phyloP scores from a whole-genome alignment of 176 grass and related monocot species.

The Musa troglodytarum region DNA sequence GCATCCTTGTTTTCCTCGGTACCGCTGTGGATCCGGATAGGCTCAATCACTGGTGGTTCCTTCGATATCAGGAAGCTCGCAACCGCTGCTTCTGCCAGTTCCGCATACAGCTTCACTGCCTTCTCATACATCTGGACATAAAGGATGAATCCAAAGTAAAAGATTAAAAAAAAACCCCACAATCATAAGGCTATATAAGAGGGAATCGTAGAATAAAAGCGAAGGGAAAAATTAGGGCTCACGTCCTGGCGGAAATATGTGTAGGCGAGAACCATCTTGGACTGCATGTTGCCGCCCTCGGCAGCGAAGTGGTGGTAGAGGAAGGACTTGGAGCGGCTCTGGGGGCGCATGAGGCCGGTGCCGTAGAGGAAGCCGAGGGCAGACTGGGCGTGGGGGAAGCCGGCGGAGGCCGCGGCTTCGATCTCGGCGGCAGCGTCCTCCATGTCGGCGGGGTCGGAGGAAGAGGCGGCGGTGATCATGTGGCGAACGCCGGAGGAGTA shows the following conservation, averaged over 20 bases:
- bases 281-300: slow-evolving; percentile 73
- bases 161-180: slow-evolving; percentile 6
- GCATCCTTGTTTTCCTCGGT: slow-evolving; percentile 93
- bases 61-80: slow-evolving; percentile 89
- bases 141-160: neutral
- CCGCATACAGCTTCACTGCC: slow-evolving; percentile 74
- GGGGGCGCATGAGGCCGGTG: slow-evolving; percentile 52
- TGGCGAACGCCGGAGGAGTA: slow-evolving; percentile 16
- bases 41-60: slow-evolving; percentile 74
- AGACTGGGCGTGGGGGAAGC: slow-evolving; percentile 63
- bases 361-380: slow-evolving; percentile 66
- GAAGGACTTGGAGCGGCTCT: slow-evolving; percentile 56
- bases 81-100: slow-evolving; percentile 84
- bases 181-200: slow-evolving; percentile 1
- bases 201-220: neutral
- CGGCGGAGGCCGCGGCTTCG: slow-evolving; percentile 47
- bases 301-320: slow-evolving; percentile 87
- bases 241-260: slow-evolving; percentile 84
- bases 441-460: slow-evolving; percentile 56
- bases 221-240: slow-evolving; percentile 11
- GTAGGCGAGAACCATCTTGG: slow-evolving; percentile 93
- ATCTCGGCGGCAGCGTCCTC: slow-evolving; percentile 54
- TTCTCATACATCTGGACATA: slow-evolving; percentile 80
- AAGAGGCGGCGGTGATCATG: slow-evolving; percentile 61
- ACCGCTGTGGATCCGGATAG: slow-evolving; percentile 79